phyloP scores from a whole-genome alignment of 495 filamentous ascomycete species.

The Penicillium coprophilum region DNA sequence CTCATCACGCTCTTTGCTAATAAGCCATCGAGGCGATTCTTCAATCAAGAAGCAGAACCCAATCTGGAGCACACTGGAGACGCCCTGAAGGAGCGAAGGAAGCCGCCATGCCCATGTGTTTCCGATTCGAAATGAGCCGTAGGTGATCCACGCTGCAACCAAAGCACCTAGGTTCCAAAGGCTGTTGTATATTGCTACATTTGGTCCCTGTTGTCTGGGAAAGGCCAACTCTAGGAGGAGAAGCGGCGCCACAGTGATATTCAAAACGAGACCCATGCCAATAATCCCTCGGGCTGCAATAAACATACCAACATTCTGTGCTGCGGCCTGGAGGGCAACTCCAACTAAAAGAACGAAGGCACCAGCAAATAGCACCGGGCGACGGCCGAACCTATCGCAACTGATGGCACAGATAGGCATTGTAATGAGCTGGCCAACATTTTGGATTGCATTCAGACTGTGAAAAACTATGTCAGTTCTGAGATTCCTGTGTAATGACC shows the following conservation, averaged over 20 bases:
- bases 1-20: slow-evolving; percentile 34
- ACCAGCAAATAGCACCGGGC: slow-evolving; percentile 17
- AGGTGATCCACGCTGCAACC: slow-evolving; percentile 33
- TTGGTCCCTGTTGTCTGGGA: slow-evolving; percentile 27
- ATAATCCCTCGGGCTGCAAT: slow-evolving; percentile 28
- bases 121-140: slow-evolving; percentile 26
- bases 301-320: slow-evolving; percentile 26
- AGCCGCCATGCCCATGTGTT: slow-evolving; percentile 49
- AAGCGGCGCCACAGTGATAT: slow-evolving; percentile 25
- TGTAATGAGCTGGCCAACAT: slow-evolving; percentile 20
- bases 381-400: slow-evolving; percentile 26
- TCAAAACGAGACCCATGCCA: slow-evolving; percentile 25
- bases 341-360: slow-evolving; percentile 22
- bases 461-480: not conserved
- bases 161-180: slow-evolving; percentile 62
- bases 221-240: slow-evolving; percentile 34
- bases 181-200: slow-evolving; percentile 54
- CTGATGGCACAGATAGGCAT: slow-evolving; percentile 16
- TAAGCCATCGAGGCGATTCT: slow-evolving; percentile 40
- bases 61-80: slow-evolving; percentile 42
- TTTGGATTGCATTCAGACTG: slow-evolving; percentile 25
- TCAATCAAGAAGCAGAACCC: slow-evolving; percentile 39
- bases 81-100: slow-evolving; percentile 62
- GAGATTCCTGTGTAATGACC: not conserved
- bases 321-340: slow-evolving; percentile 20